These are phyloP conservation scores for Peniophora sp. DNA, from an alignment of 1,284 basidiomycete species.

Conservation along the genomic window DNA sequence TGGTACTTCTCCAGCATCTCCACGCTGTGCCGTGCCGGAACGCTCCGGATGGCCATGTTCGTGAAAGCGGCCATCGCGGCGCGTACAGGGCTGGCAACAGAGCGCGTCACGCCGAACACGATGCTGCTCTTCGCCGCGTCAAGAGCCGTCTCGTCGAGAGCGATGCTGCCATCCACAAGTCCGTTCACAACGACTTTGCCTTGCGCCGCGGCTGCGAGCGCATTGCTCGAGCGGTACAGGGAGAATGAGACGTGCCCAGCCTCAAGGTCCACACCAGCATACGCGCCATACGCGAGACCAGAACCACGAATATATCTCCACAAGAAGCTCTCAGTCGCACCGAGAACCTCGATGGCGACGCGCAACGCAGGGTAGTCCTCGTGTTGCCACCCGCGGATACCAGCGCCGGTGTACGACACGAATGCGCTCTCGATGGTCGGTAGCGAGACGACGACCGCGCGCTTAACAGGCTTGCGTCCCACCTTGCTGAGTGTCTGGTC, in stretches of 20 bases:
- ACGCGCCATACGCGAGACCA: slow-evolving; percentile 91
- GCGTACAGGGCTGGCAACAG: slow-evolving; percentile 76
- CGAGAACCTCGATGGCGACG: slow-evolving; percentile 83
- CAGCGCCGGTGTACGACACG: slow-evolving; percentile 74
- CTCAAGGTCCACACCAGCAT: slow-evolving; percentile 75
- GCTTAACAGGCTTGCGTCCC: slow-evolving; percentile 67
- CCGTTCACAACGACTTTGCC: slow-evolving; percentile 71
- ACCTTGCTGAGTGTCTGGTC: slow-evolving; percentile 68
- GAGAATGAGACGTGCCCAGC: slow-evolving; percentile 77
- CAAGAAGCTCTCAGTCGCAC: slow-evolving; percentile 91
- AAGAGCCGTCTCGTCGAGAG: slow-evolving; percentile 75
- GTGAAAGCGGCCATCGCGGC: slow-evolving; percentile 78
- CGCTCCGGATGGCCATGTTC: slow-evolving; percentile 81
- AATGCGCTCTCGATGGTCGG: slow-evolving; percentile 95
- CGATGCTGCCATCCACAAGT: slow-evolving; percentile 75
- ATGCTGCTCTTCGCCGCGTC: slow-evolving; percentile 92
- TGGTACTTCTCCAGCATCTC: slow-evolving; percentile 76
- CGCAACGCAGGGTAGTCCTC: slow-evolving; percentile 81
- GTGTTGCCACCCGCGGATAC: slow-evolving; percentile 74
- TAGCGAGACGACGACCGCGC: slow-evolving; percentile 81
- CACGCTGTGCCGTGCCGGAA: slow-evolving; percentile 67
- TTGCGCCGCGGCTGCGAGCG: slow-evolving; percentile 77
- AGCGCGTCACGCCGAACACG: slow-evolving; percentile 76
- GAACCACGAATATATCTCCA: slow-evolving; percentile 91
- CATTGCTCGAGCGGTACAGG: slow-evolving; percentile 79